Conservation (phyloP, 306 rosid genomes). For the Citrullus mucosospermus region DNA sequence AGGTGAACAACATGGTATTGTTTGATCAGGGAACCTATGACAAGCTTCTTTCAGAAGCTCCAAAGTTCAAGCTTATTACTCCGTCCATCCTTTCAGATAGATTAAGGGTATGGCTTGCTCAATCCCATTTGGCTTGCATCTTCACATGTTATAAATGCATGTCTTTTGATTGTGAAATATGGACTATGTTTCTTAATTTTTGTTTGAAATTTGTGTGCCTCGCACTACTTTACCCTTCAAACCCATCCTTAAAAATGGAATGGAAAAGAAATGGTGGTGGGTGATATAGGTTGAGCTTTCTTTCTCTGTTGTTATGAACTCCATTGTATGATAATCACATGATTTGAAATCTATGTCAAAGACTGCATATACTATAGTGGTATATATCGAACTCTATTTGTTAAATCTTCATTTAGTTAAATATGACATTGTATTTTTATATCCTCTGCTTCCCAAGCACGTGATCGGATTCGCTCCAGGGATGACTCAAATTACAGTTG, state of each 20-base stretch:
- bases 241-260: neutral
- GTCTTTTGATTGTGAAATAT: neutral
- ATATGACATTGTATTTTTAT: neutral
- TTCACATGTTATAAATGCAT: neutral
- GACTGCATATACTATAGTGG: neutral
- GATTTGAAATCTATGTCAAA: neutral
- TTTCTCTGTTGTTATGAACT: neutral
- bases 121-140: neutral
- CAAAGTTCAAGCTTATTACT: slow-evolving; percentile 22
- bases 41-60: slow-evolving; percentile 31
- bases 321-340: neutral
- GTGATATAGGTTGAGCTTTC: neutral
- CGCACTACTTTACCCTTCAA: neutral
- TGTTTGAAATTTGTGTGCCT: neutral
- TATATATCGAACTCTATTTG: neutral
- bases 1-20: slow-evolving; percentile 36
- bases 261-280: neutral
- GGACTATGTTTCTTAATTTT: neutral
- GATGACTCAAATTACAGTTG: neutral
- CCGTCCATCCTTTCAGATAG: neutral
- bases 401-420: neutral
- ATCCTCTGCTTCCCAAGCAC: neutral
- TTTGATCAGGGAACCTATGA: slow-evolving; percentile 31
- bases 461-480: neutral
- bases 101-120: slow-evolving; percentile 22